Conservation (phyloP, 2,329 filamentous ascomycete genomes). For the Phaeosphaeriaceae sp. region DNA sequence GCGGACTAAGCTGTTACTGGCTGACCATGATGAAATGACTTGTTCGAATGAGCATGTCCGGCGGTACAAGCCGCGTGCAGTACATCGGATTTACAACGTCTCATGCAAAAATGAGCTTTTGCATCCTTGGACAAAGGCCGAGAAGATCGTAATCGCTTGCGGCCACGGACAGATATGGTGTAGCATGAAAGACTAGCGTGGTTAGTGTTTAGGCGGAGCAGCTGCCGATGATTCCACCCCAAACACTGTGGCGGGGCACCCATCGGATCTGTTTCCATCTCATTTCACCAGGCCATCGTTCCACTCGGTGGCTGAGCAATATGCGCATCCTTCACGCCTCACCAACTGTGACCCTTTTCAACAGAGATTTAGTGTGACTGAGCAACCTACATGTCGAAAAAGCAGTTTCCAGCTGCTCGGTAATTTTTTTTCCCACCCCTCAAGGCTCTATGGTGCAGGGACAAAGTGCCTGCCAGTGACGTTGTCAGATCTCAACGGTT, state of each 20-base stretch:
- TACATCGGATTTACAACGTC: slow-evolving; percentile 23
- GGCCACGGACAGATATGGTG: slow-evolving; percentile 22
- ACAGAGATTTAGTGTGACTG: background rate
- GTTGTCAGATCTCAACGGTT: slow-evolving; percentile 38
- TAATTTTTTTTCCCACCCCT: background rate
- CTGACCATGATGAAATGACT: slow-evolving; percentile 44
- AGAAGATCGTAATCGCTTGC: slow-evolving; percentile 24
- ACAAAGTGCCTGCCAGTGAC: slow-evolving; percentile 19
- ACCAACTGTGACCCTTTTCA: background rate
- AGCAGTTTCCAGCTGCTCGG: background rate
- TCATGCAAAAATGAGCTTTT: slow-evolving; percentile 32
- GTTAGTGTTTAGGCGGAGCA: slow-evolving; percentile 23
- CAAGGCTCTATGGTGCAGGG: background rate
- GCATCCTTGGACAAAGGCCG: slow-evolving; percentile 27
- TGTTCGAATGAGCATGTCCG: slow-evolving; percentile 10
- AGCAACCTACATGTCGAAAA: background rate
- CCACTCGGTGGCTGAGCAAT: background rate
- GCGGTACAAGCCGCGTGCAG: slow-evolving; percentile 27
- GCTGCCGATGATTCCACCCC: slow-evolving; percentile 13
- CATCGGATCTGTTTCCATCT: slow-evolving; percentile 15
- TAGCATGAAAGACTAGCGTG: slow-evolving; percentile 23
- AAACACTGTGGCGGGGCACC: slow-evolving; percentile 23
- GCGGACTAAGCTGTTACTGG: slow-evolving; percentile 34
- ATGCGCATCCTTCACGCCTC: background rate
- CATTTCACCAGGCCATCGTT: background rate